Percentiles rank a stretch among this genome's conserved stretches.
phyloP scores from a whole-genome alignment of 371 early-diverging fungal species.

The Syncephalastrum contaminatum region DNA sequence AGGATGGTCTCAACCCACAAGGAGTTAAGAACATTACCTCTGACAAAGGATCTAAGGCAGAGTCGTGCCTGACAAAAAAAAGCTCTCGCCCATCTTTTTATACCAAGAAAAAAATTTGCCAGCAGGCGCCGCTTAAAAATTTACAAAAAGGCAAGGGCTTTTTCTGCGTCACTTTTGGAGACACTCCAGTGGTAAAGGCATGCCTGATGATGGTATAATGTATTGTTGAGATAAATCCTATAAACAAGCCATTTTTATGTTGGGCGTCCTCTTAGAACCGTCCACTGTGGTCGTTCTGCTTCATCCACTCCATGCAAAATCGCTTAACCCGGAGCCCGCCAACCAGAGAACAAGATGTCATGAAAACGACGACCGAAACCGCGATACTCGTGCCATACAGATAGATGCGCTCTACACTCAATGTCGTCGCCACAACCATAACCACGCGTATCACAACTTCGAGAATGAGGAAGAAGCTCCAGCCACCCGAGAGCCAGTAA shows the following conservation, averaged over 20 bases:
- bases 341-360: constrained; percentile 1
- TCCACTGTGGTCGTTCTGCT: neutral
- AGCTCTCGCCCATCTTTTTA: too few relatives aligned
- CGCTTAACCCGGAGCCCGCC: neutral
- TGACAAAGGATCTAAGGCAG: constrained; percentile 54
- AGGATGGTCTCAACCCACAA: constrained; percentile 4
- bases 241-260: too few relatives aligned
- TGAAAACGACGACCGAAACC: neutral
- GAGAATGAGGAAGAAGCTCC: constrained; percentile 7
- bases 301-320: neutral
- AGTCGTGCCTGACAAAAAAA: constrained; percentile 22
- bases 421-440: constrained; percentile 4
- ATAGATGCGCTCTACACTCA: constrained; percentile 18
- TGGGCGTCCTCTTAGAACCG: too few relatives aligned
- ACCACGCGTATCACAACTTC: constrained; percentile 6
- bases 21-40: neutral
- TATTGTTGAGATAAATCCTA: too few relatives aligned
- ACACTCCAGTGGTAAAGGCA: too few relatives aligned
- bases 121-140: too few relatives aligned
- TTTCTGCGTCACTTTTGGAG: too few relatives aligned
- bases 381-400: constrained; percentile 22
- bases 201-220: too few relatives aligned
- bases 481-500: constrained; percentile 3
- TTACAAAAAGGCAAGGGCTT: too few relatives aligned
- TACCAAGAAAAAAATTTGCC: too few relatives aligned